Conservation (phyloP, 2,329 filamentous ascomycete species). For the Seiridium cupressi region DNA sequence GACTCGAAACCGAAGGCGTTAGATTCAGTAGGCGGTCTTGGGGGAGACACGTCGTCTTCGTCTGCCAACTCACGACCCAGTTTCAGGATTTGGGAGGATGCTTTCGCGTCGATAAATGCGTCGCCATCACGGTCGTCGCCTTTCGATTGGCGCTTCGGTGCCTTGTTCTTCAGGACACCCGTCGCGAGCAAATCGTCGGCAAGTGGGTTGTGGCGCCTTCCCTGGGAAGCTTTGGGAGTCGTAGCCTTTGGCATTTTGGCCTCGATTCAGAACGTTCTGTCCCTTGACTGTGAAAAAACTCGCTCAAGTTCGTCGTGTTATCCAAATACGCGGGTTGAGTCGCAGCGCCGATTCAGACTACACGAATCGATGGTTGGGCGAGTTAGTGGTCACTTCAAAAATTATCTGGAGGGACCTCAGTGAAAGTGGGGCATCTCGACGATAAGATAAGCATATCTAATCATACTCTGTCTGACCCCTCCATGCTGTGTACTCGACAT, state of each 20-base stretch:
- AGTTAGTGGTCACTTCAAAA: neutral
- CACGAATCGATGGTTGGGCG: neutral
- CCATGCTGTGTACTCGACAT: neutral
- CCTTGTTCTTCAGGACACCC: conserved; percentile 69
- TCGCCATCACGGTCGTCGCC: conserved; percentile 61
- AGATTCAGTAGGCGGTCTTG: conserved; percentile 38
- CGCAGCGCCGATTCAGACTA: neutral
- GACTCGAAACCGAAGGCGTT: conserved; percentile 81
- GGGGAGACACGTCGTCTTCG: conserved; percentile 62
- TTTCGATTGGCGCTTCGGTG: conserved; percentile 68
- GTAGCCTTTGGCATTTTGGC: conserved; percentile 75
- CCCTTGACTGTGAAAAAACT: neutral
- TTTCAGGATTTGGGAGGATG: conserved; percentile 83
- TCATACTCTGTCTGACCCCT: neutral
- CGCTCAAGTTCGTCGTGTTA: neutral
- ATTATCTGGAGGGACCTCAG: neutral
- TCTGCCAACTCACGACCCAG: conserved; percentile 87
- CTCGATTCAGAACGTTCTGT: neutral
- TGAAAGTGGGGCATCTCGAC: neutral
- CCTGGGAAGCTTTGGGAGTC: conserved; percentile 54
- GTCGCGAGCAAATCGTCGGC: conserved; percentile 80
- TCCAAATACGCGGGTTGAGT: too few relatives aligned
- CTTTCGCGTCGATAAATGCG: conserved; percentile 80
- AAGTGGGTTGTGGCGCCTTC: conserved; percentile 78
- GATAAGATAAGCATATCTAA: neutral